A percentile compares a stretch with the other conserved stretches of the same genome.
Conservation (phyloP, 257 asterid species). For the Nemophila menziesii region DNA sequence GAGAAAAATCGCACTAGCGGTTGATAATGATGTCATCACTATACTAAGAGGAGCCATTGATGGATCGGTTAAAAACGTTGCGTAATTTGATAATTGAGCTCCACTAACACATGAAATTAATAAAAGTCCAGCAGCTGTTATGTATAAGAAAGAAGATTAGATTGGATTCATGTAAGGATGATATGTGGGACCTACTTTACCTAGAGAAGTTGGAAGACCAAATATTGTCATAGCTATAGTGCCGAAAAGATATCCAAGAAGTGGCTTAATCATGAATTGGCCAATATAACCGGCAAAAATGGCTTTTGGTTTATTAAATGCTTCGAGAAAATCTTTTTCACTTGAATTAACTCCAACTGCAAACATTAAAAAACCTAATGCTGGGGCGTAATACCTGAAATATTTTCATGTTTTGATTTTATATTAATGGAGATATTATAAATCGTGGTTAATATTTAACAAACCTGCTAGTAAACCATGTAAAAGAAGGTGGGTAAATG, state of each 20-base stretch:
- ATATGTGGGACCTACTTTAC: slow-evolving; percentile 29
- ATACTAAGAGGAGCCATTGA: slow-evolving; percentile 95
- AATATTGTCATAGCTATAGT: slow-evolving; percentile 44
- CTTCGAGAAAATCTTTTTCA: slow-evolving; percentile 87
- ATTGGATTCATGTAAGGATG: too few relatives aligned
- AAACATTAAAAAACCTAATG: slow-evolving; percentile 93
- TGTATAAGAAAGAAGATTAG: slow-evolving; percentile 19
- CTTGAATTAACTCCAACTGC: slow-evolving; percentile 97
- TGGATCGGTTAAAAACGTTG: slow-evolving; percentile 86
- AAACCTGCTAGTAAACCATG: slow-evolving; percentile 96
- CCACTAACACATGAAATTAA: slow-evolving; percentile 94
- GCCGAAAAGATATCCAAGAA: slow-evolving; percentile 80
- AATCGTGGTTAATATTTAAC: slow-evolving; percentile 4
- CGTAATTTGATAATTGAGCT: slow-evolving; percentile 91
- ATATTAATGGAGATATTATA: too few relatives aligned
- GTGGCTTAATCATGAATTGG: slow-evolving; percentile 75
- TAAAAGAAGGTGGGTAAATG: slow-evolving; percentile 82
- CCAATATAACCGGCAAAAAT: slow-evolving; percentile 73
- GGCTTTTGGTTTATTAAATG: slow-evolving; percentile 62
- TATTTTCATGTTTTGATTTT: too few relatives aligned
- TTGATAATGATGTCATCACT: slow-evolving; percentile 93
- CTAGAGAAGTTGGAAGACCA: slow-evolving; percentile 78
- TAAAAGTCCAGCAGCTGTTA: slow-evolving; percentile 85
- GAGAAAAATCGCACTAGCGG: slow-evolving; percentile 77
- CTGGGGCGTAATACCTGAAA: slow-evolving; percentile 92